These are phyloP conservation scores for Peronospora farinosa DNA, from an alignment of 352 stramenopile genomes.

Conservation along the genomic window DNA sequence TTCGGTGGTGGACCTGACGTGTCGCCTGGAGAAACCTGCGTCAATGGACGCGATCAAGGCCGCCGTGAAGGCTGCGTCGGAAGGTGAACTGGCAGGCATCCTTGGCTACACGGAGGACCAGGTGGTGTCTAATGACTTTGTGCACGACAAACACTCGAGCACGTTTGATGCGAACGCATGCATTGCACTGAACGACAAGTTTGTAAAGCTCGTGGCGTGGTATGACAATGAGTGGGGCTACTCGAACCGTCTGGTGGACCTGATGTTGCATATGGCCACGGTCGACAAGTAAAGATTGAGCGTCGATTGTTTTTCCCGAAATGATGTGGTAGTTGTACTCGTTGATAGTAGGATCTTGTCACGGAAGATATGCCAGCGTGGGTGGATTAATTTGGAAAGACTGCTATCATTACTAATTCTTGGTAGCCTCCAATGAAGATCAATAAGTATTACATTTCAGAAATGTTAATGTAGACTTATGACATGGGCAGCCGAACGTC, in stretches of 20 bases:
- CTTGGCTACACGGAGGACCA: constrained; percentile 97
- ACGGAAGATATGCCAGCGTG: no score
- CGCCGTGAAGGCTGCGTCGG: constrained; percentile 90
- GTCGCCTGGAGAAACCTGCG: constrained; percentile 74
- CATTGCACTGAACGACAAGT: constrained; percentile 90
- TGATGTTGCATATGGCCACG: constrained; percentile 93
- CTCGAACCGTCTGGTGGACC: constrained; percentile 93
- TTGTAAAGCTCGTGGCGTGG: constrained; percentile 99
- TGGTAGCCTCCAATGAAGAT: no score
- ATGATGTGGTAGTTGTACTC: no score
- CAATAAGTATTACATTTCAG: no score
- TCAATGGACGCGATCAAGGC: constrained; percentile 98
- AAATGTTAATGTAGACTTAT: no score
- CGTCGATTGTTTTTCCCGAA: no score
- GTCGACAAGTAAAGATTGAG: constrained; percentile 25
- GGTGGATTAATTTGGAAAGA: no score
- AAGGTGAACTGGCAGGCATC: constrained; percentile 92
- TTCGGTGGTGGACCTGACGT: constrained; percentile 87
- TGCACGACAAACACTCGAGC: constrained; percentile 81
- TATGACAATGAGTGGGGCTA: constrained; percentile 99
- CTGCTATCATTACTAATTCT: no score
- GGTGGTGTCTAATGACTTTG: constrained; percentile 96
- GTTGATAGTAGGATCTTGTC: no score
- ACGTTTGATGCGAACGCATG: constrained; percentile 29
- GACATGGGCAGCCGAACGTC: no score